Base-by-base conservation (phyloP, 2,329 filamentous ascomycete genomes). In the Bretziella fagacearum region DNA sequence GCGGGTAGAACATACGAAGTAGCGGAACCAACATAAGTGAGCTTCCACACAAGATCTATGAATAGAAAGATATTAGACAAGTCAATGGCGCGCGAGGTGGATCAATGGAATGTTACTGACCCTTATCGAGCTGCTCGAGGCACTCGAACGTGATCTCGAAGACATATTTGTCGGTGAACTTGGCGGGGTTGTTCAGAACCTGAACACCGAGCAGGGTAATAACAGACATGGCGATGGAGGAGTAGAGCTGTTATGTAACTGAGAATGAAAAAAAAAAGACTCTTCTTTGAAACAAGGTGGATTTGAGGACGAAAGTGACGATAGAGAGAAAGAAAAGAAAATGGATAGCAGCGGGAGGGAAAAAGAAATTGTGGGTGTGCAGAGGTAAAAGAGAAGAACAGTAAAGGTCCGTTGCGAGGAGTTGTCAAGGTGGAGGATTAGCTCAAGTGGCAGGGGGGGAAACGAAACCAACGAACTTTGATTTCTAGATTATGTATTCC, bases 71-170 rank as follows among this genome's bases (percentile, higher is more conserved):
- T 26, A 49, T 56, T 52, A 59, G 55, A 10, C 23, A n/a, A 26
- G 44, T 32, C 23, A 48, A 39, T 42, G 25, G 22, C 10, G 13
- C 20, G 25, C 29, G 11, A 25, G 20, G 29, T 23, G 37, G 29
- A 23, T 26, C 20, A 15, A 41, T 26, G 11, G 32, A 23, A 13
- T 8, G 25, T 23, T 35, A 53, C 63, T 26, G 63, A 87, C 86
- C 87, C 66, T 95, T 95, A 62, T 93, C 84, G 32, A 98, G 74
- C 55, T 81, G 77, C 68, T 98, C 91, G 20, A 96, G 77, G 59
- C 91, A 96, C 65, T 98, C 91, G 53, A 98, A 98, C 15, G 91
- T 98, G 62, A 98, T 96, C 66, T 98, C 89, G 56, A 98, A 94
- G 63, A 91, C 79, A 63, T 98, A 98, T 47, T 85, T 79, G 62